Conservation (phyloP, 176 grass and related monocot species). For the Metroxylon sagu region DNA sequence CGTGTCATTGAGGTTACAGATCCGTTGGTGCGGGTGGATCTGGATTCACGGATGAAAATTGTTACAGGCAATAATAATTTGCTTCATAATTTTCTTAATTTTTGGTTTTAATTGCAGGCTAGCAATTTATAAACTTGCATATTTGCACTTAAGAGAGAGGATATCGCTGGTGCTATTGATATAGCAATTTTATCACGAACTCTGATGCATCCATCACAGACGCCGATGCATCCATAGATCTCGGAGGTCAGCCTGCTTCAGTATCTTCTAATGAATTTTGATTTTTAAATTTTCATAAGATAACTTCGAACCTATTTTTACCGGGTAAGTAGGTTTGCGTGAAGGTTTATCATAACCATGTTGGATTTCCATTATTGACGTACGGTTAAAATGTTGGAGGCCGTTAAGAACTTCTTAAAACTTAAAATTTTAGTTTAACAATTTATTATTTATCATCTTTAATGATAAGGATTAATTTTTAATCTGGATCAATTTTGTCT, state of each 20-base stretch:
- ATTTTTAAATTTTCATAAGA: not conserved
- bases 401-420: too few relatives aligned
- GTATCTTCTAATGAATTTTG: not conserved
- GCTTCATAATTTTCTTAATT: slow-evolving; percentile 7
- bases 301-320: too few relatives aligned
- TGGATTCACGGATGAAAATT: slow-evolving; percentile 95
- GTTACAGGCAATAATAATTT: slow-evolving; percentile 52
- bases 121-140: slow-evolving; percentile 26
- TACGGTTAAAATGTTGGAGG: too few relatives aligned
- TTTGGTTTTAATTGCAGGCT: slow-evolving; percentile 9
- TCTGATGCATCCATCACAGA: slow-evolving; percentile 88
- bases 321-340: too few relatives aligned
- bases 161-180: slow-evolving; percentile 63
- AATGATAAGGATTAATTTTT: too few relatives aligned
- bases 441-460: too few relatives aligned
- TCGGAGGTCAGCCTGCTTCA: slow-evolving; percentile 53
- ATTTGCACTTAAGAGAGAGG: slow-evolving; percentile 71
- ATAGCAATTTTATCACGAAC: slow-evolving; percentile 73
- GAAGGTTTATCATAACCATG: too few relatives aligned
- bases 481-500: too few relatives aligned
- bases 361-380: too few relatives aligned
- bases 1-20: slow-evolving; percentile 83
- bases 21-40: slow-evolving; percentile 60
- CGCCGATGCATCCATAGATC: slow-evolving; percentile 79
- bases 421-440: too few relatives aligned